Evolutionary conservation across 345 rosid species (phyloP).

Genomic region (Dovyalis caffra): DNA sequence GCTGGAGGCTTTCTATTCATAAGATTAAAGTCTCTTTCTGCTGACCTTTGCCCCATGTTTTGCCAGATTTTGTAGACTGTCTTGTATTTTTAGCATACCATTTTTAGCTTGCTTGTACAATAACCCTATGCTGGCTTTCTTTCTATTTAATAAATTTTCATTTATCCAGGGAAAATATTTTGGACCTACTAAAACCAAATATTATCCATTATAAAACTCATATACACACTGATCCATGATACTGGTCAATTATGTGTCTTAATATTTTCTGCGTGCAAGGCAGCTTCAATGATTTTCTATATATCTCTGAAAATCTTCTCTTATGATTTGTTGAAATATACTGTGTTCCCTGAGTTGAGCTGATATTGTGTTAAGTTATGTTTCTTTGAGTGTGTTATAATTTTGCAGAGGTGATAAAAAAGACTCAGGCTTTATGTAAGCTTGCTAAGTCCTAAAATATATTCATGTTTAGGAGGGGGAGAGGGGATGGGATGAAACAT

Average conservation of each 20-base stretch:
- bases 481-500: background rate
- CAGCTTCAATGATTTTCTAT: background rate
- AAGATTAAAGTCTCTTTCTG: too few relatives aligned
- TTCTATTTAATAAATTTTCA: too few relatives aligned
- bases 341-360: background rate
- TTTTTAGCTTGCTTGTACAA: too few relatives aligned
- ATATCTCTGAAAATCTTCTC: background rate
- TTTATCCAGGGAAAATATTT: too few relatives aligned
- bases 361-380: background rate
- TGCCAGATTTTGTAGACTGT: too few relatives aligned
- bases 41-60: too few relatives aligned
- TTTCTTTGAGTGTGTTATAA: background rate
- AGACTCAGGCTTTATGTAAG: constrained; percentile 3
- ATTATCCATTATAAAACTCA: background rate
- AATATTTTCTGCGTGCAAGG: background rate
- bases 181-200: background rate
- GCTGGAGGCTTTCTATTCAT: too few relatives aligned
- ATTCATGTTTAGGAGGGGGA: background rate
- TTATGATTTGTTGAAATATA: background rate
- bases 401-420: constrained; percentile 11
- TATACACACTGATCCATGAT: background rate
- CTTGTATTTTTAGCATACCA: too few relatives aligned
- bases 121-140: too few relatives aligned
- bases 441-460: background rate
- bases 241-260: background rate